phyloP scores from a whole-genome alignment of 768 basidiomycete species.

The Mycena filopes region DNA sequence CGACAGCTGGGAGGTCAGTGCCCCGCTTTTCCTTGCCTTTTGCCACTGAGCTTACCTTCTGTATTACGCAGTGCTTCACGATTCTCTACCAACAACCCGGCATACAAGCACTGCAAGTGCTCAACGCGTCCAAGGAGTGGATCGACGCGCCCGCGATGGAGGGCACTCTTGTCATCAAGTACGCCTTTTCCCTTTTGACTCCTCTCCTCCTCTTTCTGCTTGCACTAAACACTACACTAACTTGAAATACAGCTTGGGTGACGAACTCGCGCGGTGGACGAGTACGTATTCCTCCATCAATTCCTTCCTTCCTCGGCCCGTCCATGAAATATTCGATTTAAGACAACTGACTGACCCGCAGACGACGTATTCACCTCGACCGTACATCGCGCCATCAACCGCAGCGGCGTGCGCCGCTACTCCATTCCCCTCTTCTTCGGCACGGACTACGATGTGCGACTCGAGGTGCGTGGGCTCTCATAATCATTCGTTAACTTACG shows the following conservation, averaged over 20 bases:
- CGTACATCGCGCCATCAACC: slow-evolving; percentile 86
- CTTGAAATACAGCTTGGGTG: slow-evolving; percentile 65
- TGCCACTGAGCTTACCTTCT: not conserved
- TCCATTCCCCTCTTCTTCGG: slow-evolving; percentile 94
- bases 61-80: slow-evolving; percentile 86
- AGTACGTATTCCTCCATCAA: slow-evolving; percentile 59
- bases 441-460: slow-evolving; percentile 83
- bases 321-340: not conserved
- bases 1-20: slow-evolving; percentile 54
- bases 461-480: slow-evolving; percentile 63
- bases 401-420: slow-evolving; percentile 75
- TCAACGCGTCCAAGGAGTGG: slow-evolving; percentile 83
- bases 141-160: slow-evolving; percentile 82
- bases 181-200: slow-evolving; percentile 30
- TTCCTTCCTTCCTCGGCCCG: not conserved
- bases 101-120: slow-evolving; percentile 82
- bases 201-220: too few species aligned
- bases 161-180: slow-evolving; percentile 92
- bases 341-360: slow-evolving; percentile 39
- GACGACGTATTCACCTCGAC: slow-evolving; percentile 94
- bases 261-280: slow-evolving; percentile 91
- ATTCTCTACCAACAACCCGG: slow-evolving; percentile 85
- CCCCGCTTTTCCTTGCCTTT: not conserved
- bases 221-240: too few species aligned
- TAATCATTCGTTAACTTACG: not conserved